These are phyloP conservation scores for Lupinus albus DNA, from an alignment of 306 rosid species.

Conservation along the genomic window DNA sequence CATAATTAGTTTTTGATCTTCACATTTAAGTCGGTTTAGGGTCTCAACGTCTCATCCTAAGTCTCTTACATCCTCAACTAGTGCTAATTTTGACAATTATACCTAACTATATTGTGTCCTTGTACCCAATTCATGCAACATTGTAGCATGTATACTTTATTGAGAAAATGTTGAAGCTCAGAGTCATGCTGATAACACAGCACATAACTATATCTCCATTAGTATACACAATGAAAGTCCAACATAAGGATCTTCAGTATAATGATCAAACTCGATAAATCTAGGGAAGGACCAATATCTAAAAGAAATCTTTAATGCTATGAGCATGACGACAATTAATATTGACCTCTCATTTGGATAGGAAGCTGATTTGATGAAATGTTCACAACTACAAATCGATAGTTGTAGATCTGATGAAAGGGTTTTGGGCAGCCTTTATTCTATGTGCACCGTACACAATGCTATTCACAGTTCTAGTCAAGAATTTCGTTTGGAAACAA, in stretches of 20 bases:
- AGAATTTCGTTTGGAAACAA: not conserved
- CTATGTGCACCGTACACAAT: too few species aligned
- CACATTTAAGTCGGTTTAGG: too few species aligned
- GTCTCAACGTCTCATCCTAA: too few species aligned
- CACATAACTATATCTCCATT: not conserved
- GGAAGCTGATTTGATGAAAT: not conserved
- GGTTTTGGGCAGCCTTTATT: not conserved
- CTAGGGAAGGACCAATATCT: slow-evolving; percentile 1
- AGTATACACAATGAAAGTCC: not conserved
- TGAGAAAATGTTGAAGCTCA: too few species aligned
- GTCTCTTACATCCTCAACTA: too few species aligned
- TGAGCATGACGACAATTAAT: not conserved
- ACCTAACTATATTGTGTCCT: too few species aligned
- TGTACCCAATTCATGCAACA: too few species aligned
- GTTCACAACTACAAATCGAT: not conserved
- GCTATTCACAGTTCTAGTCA: not conserved
- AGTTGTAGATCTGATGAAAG: not conserved
- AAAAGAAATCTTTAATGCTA: not conserved
- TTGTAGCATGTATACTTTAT: too few species aligned
- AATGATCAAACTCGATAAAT: slow-evolving; percentile 22
- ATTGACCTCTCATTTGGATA: not conserved
- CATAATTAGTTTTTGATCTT: too few species aligned
- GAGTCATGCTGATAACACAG: too few species aligned
- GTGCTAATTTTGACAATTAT: too few species aligned
- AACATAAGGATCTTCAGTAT: not conserved